Percentiles rank a stretch among this genome's conserved stretches.
These are phyloP conservation scores for Filobasidium wieringae DNA, from an alignment of 768 basidiomycete genomes.

Conservation along the genomic window DNA sequence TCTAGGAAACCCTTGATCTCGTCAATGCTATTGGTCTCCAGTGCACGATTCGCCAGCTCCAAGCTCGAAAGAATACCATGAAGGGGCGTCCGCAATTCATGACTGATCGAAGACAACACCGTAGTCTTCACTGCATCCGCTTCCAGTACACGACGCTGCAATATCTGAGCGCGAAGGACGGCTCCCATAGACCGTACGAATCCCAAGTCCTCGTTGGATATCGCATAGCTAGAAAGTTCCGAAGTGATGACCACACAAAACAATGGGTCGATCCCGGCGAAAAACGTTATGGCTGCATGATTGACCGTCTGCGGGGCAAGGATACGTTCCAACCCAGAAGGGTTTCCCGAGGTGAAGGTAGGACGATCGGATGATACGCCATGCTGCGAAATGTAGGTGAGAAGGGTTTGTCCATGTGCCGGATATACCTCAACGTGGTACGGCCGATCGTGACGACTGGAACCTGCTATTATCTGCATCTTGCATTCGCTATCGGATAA, in stretches of 20 bases:
- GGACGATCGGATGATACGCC: neutral
- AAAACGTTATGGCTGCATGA: constrained; percentile 18
- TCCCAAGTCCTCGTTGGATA: constrained; percentile 8
- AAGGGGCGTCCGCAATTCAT: constrained; percentile 28
- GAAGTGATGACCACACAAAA: constrained; percentile 19
- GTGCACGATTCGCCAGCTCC: constrained; percentile 15
- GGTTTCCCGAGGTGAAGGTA: neutral
- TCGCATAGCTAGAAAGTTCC: neutral
- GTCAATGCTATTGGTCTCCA: constrained; percentile 1
- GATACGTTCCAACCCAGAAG: neutral
- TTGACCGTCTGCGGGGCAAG: neutral
- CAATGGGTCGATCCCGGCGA: constrained; percentile 15
- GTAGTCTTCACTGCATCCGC: constrained; percentile 26
- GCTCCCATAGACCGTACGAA: constrained; percentile 18
- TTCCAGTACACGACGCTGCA: constrained; percentile 17
- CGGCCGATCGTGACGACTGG: neutral
- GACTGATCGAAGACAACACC: constrained; percentile 27
- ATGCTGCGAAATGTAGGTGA: neutral
- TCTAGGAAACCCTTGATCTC: constrained; percentile 2
- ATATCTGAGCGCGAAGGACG: constrained; percentile 17
- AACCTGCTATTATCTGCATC: neutral
- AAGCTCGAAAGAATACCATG: constrained; percentile 23
- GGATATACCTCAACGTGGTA: too few species aligned
- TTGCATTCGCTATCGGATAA: neutral
- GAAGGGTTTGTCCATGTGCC: constrained; percentile 11